Conservation (phyloP, 1,284 basidiomycete genomes). For the Filobasidium uniguttulatum region DNA sequence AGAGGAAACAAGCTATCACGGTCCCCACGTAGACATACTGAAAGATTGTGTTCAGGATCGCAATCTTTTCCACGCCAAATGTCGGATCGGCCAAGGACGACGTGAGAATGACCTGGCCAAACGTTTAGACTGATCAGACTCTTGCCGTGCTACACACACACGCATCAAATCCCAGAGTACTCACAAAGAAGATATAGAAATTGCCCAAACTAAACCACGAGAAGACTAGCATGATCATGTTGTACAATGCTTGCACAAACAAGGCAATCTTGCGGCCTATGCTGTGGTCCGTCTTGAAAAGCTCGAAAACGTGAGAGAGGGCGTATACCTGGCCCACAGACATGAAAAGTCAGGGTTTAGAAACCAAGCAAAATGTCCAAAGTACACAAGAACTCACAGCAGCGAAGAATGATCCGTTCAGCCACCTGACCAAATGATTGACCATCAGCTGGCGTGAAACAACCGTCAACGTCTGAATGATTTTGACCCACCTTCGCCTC, state of each 20-base stretch:
- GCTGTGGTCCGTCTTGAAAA: slow-evolving; percentile 73
- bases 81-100: slow-evolving; percentile 66
- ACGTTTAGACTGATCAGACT: too few relatives aligned
- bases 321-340: slow-evolving; percentile 26
- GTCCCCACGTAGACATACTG: slow-evolving; percentile 75
- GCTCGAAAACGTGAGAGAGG: slow-evolving; percentile 58
- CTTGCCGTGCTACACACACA: too few relatives aligned
- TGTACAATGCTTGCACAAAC: slow-evolving; percentile 73
- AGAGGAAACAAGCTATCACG: slow-evolving; percentile 76
- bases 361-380: neutral
- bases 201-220: slow-evolving; percentile 91
- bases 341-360: neutral
- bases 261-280: slow-evolving; percentile 57
- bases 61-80: slow-evolving; percentile 56
- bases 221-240: slow-evolving; percentile 73
- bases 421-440: slow-evolving; percentile 25
- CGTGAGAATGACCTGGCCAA: slow-evolving; percentile 60
- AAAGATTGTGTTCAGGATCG: slow-evolving; percentile 61
- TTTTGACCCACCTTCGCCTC: slow-evolving; percentile 40
- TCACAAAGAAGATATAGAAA: slow-evolving; percentile 90
- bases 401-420: slow-evolving; percentile 81
- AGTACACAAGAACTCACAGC: slow-evolving; percentile 37
- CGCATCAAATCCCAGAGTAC: slow-evolving; percentile 26
- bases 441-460: too few relatives aligned
- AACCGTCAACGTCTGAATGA: too few relatives aligned